Percentiles rank a stretch among this genome's conserved stretches.
These are phyloP conservation scores for Discostella stelligeroides DNA, from an alignment of 108 stramenopile species.

Conservation along the genomic window DNA sequence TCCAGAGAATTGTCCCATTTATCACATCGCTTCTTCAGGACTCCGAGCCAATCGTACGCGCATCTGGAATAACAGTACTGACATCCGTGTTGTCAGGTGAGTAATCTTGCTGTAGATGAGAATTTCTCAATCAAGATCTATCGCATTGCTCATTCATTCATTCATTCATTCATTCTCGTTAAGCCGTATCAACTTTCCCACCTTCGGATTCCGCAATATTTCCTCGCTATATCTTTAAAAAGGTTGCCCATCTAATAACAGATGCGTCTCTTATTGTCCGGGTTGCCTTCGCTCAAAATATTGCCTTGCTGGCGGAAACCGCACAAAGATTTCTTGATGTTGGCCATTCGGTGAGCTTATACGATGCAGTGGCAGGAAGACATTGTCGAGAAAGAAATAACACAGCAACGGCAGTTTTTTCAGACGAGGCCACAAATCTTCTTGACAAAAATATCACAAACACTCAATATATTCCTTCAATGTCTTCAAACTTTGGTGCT, in stretches of 20 bases:
- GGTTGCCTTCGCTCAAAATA: constrained; percentile 83
- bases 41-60: constrained; percentile 83
- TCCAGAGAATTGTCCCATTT: constrained; percentile 94
- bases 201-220: constrained; percentile 93
- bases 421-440: constrained; percentile 44
- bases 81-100: constrained; percentile 63
- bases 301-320: constrained; percentile 85
- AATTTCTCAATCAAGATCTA: neutral
- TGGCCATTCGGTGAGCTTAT: constrained; percentile 78
- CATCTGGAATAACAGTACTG: constrained; percentile 72
- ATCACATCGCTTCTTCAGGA: constrained; percentile 85
- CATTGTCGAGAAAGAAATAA: constrained; percentile 29
- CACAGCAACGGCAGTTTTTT: constrained; percentile 13
- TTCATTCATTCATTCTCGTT: neutral
- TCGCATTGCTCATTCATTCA: neutral
- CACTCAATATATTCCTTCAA: neutral
- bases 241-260: constrained; percentile 82
- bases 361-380: constrained; percentile 73
- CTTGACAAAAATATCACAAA: constrained; percentile 15
- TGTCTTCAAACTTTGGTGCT: neutral
- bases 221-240: constrained; percentile 93
- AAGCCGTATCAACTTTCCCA: constrained; percentile 74
- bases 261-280: constrained; percentile 87
- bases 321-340: constrained; percentile 89
- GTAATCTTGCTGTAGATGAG: neutral